These are phyloP conservation scores for Pythium pyrilobum DNA, from an alignment of 352 stramenopile genomes.

Conservation along the genomic window DNA sequence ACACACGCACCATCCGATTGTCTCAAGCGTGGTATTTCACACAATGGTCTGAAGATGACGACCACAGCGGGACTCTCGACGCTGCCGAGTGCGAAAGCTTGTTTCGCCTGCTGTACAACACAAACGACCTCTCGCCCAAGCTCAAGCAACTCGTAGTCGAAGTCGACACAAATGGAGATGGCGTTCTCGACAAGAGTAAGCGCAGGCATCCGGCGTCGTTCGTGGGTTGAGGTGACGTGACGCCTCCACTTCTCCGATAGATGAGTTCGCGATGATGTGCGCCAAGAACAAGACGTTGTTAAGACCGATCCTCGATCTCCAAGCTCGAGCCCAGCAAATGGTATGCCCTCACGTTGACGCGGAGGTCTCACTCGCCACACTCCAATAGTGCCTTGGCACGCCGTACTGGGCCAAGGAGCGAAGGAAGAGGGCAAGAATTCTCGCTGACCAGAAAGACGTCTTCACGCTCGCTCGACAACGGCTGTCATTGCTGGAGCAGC, in stretches of 20 bases:
- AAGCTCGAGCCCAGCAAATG: conserved; percentile 24
- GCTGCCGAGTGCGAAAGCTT: conserved; percentile 43
- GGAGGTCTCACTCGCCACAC: background rate
- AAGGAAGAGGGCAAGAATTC: conserved; percentile 26
- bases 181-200: conserved; percentile 26
- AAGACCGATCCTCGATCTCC: conserved; percentile 35
- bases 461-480: conserved; percentile 20
- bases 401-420: conserved; percentile 30
- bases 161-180: conserved; percentile 28
- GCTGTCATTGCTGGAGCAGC: conserved; percentile 10
- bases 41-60: conserved; percentile 26
- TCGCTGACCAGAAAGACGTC: conserved; percentile 21
- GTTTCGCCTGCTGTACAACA: conserved; percentile 47
- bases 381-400: conserved; percentile 29
- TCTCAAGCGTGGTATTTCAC: no score
- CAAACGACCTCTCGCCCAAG: conserved; percentile 26
- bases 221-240: background rate
- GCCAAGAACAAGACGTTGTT: conserved; percentile 31
- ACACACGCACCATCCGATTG: no score
- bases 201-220: background rate
- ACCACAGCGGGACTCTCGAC: conserved; percentile 38
- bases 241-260: conserved; percentile 10
- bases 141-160: conserved; percentile 30
- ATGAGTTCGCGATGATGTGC: conserved; percentile 36
- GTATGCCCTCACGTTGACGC: background rate